Evolutionary conservation across 768 basidiomycete species (phyloP).

Genomic region (Sistotremastrum suecicum): DNA sequence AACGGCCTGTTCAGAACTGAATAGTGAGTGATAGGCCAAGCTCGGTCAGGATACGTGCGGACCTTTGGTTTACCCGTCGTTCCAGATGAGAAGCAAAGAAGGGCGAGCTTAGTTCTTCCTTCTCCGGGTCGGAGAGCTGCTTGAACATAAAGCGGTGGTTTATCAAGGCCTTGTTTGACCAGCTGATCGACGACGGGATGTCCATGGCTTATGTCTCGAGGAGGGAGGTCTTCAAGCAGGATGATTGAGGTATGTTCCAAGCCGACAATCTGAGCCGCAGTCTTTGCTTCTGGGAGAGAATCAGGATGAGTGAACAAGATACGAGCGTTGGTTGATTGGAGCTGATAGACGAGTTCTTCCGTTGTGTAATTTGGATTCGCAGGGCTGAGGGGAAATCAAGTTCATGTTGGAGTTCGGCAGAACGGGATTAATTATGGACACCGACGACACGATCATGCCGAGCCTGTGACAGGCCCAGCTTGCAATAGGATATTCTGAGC

Average conservation of each 20-base stretch:
- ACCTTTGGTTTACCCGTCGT: conserved; percentile 60
- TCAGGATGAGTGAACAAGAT: conserved; percentile 30
- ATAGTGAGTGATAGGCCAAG: background rate
- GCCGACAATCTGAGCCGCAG: conserved; percentile 32
- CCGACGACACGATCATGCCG: conserved; percentile 44
- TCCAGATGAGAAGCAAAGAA: conserved; percentile 60
- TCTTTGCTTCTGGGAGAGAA: conserved; percentile 27
- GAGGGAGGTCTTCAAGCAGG: conserved; percentile 5
- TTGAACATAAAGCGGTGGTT: conserved; percentile 30
- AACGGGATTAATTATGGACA: conserved; percentile 6
- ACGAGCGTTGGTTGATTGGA: conserved; percentile 29
- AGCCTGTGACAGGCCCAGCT: conserved; percentile 48
- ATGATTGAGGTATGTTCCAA: conserved; percentile 15
- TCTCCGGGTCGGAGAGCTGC: conserved; percentile 39
- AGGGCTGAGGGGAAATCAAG: conserved; percentile 21
- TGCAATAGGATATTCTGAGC: conserved; percentile 27
- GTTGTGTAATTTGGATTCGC: conserved; percentile 47
- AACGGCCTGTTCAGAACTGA: conserved; percentile 24
- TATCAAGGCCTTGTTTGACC: conserved; percentile 31
- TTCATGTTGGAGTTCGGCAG: background rate
- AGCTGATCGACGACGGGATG: conserved; percentile 30
- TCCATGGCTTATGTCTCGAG: too few relatives aligned
- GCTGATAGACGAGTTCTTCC: conserved; percentile 46
- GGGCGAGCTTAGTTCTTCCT: conserved; percentile 54
- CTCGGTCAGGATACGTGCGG: background rate